A percentile compares a stretch with the other conserved stretches of the same genome.
These are phyloP conservation scores for Chenopodium suecicum DNA, from an alignment of 148 eudicot genomes.

Conservation along the genomic window DNA sequence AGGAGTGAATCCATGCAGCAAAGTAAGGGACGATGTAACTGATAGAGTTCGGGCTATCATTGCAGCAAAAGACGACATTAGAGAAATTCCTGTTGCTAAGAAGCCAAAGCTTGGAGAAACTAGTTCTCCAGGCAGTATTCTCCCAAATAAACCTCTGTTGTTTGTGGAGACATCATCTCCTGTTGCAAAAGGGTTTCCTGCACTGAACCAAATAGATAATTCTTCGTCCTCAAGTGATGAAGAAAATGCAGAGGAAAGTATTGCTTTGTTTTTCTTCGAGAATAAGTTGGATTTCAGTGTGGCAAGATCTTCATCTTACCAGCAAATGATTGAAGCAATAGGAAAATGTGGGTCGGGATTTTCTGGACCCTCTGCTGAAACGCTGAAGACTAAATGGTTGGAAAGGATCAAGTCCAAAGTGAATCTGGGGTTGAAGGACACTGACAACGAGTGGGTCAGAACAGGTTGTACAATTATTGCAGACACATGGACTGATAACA, in stretches of 20 bases:
- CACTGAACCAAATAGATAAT: constrained; percentile 31
- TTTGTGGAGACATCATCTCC: constrained; percentile 45
- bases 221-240: constrained; percentile 40
- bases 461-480: constrained; percentile 94
- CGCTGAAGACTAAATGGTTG: constrained; percentile 70
- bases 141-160: constrained; percentile 33
- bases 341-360: constrained; percentile 66
- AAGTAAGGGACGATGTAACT: constrained; percentile 87
- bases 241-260: constrained; percentile 75
- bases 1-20: constrained; percentile 93
- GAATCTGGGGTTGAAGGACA: constrained; percentile 58
- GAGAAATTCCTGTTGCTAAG: constrained; percentile 47
- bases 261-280: constrained; percentile 89
- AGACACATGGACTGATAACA: constrained; percentile 95
- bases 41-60: constrained; percentile 72
- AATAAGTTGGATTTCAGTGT: constrained; percentile 79
- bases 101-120: constrained; percentile 56
- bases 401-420: constrained; percentile 67
- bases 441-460: constrained; percentile 82
- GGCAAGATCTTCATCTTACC: constrained; percentile 81
- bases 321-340: constrained; percentile 79
- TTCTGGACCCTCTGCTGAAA: constrained; percentile 75
- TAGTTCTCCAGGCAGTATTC: constrained; percentile 39
- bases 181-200: constrained; percentile 41
- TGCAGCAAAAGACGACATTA: constrained; percentile 63